Base-by-base conservation (phyloP, 2,329 filamentous ascomycete species). In the Curvularia eragrostidis region DNA sequence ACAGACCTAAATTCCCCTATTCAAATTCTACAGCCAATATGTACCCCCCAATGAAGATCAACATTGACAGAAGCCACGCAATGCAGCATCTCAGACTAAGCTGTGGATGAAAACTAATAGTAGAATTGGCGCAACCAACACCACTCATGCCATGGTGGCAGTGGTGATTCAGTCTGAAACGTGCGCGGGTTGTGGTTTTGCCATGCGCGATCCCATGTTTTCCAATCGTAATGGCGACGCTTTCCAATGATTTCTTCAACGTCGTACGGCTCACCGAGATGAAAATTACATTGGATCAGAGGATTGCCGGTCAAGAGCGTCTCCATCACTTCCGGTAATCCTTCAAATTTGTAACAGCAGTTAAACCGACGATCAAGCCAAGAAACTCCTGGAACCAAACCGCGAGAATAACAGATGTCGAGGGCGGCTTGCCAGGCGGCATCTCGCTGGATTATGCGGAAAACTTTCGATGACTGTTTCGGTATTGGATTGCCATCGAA, bases 401-500 rank as follows among this genome's bases (percentile, higher is more conserved):
- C 12, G 12, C 39, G 39, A 24, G 42, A 23, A 23, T 24, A 42
- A 24, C 24, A 36, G 2, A 13, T 19, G 6, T 24, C 52, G 15
- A 42, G 7, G 12, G 52, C 52, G 3, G 38, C 12, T 34, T 54
- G 52, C 44, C 52, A 48, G 3, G 26, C 24, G 8, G n/a, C 24
- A 9, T 54, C 44, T 42, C 19, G 23, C 24, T 48, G 44, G 4
- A 48, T 21, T 19, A 48, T 15, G 2, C 9, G 12, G 26, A 48
- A 48, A 8, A 54, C n/a, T 4, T 39, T 9, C 3, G 59, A 23
- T 5, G 53, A 38, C 5, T 28, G 24, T 19, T 44, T 21, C 7
- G 52, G 32, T 3, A 28, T 51, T 6, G 56, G 41, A 15, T 48
- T 32, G 12, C 62, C 54, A 30, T 64, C 59, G 4, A 64, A 26